Percentiles rank a stretch among this genome's conserved stretches.
Conservation (phyloP, 169 alveolate genomes). For the Neospora caninum region DNA sequence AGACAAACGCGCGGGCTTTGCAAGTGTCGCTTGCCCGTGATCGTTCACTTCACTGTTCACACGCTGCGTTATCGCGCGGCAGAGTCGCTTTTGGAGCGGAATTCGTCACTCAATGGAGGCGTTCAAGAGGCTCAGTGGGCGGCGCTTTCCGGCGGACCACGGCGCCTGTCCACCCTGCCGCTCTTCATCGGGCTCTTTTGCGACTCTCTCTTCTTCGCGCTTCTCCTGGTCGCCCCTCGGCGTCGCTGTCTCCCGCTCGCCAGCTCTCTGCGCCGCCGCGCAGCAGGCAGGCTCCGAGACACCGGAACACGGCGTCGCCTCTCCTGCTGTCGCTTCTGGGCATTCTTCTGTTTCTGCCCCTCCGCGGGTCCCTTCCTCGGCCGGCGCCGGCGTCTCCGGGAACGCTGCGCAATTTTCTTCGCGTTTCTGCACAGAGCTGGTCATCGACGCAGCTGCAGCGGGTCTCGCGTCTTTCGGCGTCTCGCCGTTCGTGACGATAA, state of each 20-base stretch:
- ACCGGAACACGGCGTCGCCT: background rate
- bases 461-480: constrained; percentile 36
- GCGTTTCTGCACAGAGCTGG: background rate
- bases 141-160: no score
- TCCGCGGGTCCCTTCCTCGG: background rate
- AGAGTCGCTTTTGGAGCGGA: no score
- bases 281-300: background rate
- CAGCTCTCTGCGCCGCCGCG: constrained; percentile 4
- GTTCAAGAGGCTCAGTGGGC: no score
- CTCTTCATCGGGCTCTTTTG: background rate
- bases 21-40: no score
- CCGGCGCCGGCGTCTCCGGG: background rate
- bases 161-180: no score
- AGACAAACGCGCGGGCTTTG: no score
- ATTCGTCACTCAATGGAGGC: no score
- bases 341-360: background rate
- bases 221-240: no score
- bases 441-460: constrained; percentile 50
- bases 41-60: no score
- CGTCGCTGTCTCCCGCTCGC: background rate
- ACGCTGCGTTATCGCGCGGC: no score
- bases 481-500: constrained; percentile 39
- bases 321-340: background rate
- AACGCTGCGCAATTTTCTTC: background rate
- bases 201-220: background rate